Evolutionary conservation across 2,329 filamentous ascomycete genomes (phyloP), one percentile per base, ranked within the genome.

Genomic region (Gaeumannomyces sp.): DNA sequence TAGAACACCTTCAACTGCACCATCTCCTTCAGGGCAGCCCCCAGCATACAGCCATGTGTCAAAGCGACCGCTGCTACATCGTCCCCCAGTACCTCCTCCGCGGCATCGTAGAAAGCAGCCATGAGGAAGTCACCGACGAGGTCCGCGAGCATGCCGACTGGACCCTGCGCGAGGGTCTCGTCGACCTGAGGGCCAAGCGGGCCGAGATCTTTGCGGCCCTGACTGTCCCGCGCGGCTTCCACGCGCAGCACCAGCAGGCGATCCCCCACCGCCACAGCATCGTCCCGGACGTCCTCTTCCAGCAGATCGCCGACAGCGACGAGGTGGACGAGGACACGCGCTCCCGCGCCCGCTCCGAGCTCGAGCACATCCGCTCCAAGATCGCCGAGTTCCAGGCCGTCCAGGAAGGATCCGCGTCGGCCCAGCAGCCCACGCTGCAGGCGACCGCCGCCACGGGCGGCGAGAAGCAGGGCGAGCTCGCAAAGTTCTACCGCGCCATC

Each of bases 401-500:
- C 6, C 73, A 75, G 56, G 70, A 65, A 3, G 58, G 53, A 25
- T 64, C 68, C 8, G 57, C 56, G 27, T 64, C 68, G n/a, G 63
- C 66, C 8, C 61, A 63, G 19, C 8, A 53, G 45, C 45, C 16
- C 4, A 66, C 69, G 22, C 67, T 68, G 53, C 64, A 72, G 66
- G 65, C 68, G 10, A 59, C 65, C 27, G 59, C 66, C 59, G 59
- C 64, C 67, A 45, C 62, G 29, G 31, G 33, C 61, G 57, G 70
- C 61, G 25, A 60, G 60, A 25, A 35, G 3, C 59, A 63, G 11
- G 63, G 68, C 3, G 69, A 75, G 38, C 65, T 74, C 5, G 63
- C 72, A 45, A 68, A 72, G 29, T 73, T 76, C 22, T 76, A 78
- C 53, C 77, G 80, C n/a, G 76, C 76, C 22, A 74, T 83, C 7